Evolutionary conservation across 1,139 yeast genomes (phyloP).

Genomic region (Hemisphaericaspora xylofermentans): DNA sequence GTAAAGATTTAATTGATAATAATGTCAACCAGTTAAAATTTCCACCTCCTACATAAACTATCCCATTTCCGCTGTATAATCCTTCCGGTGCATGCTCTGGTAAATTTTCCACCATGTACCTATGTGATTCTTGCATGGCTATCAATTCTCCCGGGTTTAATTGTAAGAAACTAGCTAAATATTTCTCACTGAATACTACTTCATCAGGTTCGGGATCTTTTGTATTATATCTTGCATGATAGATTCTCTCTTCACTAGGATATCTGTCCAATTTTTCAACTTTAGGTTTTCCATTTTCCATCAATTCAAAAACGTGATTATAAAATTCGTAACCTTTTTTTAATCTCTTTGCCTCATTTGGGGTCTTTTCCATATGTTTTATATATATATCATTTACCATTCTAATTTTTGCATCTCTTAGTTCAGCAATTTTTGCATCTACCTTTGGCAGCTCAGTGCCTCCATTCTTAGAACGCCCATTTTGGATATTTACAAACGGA

Average conservation of each 20-base stretch:
- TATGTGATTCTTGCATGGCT: conserved; percentile 48
- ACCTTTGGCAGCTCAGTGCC: not conserved
- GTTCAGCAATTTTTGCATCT: not conserved
- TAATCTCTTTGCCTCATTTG: conserved; percentile 7
- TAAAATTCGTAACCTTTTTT: conserved; percentile 32
- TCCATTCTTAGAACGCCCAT: not conserved
- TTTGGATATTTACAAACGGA: not conserved
- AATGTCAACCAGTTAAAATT: conserved; percentile 64
- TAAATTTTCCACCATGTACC: conserved; percentile 47
- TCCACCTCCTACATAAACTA: conserved; percentile 75
- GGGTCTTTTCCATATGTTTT: conserved; percentile 6
- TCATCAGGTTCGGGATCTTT: conserved; percentile 19
- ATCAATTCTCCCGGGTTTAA: conserved; percentile 47
- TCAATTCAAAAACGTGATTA: conserved; percentile 33
- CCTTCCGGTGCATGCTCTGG: conserved; percentile 39
- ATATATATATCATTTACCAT: conserved; percentile 15
- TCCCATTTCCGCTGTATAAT: conserved; percentile 65
- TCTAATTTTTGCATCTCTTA: conserved; percentile 13
- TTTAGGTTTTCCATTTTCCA: conserved; percentile 40
- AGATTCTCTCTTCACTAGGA: conserved; percentile 38
- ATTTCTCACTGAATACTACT: conserved; percentile 30
- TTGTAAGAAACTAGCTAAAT: conserved; percentile 52
- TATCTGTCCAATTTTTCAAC: conserved; percentile 29
- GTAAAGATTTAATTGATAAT: conserved; percentile 60
- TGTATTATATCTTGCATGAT: conserved; percentile 51